These are phyloP conservation scores for Haematococcus sp. DNA, from an alignment of 139 green algal genomes.

Conservation along the genomic window DNA sequence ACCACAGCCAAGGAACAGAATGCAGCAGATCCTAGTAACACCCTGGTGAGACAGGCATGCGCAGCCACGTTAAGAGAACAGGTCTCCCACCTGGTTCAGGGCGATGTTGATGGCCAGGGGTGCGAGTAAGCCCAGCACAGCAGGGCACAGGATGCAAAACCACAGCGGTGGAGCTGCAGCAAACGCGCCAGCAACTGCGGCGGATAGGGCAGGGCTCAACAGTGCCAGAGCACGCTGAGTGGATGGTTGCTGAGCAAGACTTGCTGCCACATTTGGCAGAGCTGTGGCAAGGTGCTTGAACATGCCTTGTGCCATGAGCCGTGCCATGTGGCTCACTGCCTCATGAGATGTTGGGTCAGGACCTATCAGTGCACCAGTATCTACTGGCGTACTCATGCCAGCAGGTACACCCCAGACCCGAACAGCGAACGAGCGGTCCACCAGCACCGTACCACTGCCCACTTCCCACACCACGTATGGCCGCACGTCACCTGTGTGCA, in stretches of 20 bases:
- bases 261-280: background rate
- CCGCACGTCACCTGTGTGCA: background rate
- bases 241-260: background rate
- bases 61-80: background rate
- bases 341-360: background rate
- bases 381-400: background rate
- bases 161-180: constrained; percentile 28
- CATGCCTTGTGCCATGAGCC: background rate
- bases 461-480: constrained; percentile 5
- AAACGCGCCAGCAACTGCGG: constrained; percentile 22
- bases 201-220: constrained; percentile 6
- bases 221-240: background rate
- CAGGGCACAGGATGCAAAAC: constrained; percentile 48
- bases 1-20: background rate
- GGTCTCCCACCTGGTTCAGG: constrained; percentile 22
- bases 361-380: background rate
- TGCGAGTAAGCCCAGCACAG: constrained; percentile 36
- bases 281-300: background rate
- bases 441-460: background rate
- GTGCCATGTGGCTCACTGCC: background rate
- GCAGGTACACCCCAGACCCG: background rate
- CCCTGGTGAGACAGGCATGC: background rate
- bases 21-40: background rate
- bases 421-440: background rate
- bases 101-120: constrained; percentile 34